Evolutionary conservation across 345 rosid genomes (phyloP).

Genomic region (Gossypium mustelinum): DNA sequence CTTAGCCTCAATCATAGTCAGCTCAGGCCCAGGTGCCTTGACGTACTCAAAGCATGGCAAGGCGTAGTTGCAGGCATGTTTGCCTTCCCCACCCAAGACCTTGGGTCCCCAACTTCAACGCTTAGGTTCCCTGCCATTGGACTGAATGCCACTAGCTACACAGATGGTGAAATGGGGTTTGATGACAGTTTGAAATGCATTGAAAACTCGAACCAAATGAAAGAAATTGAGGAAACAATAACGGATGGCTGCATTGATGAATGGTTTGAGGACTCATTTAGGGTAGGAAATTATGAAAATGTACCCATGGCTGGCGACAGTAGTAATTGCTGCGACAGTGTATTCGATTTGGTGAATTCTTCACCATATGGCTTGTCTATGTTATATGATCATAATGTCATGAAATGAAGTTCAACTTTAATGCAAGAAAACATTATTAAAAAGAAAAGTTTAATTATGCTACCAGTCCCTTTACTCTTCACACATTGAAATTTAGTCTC

Average conservation of each 20-base stretch:
- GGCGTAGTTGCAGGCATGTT: constrained; percentile 33
- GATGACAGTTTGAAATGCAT: background rate
- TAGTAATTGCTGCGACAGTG: background rate
- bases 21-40: constrained; percentile 36
- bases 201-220: background rate
- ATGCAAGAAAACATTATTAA: too few species aligned
- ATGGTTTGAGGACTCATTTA: constrained; percentile 26
- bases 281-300: constrained; percentile 7
- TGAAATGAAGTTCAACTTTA: background rate
- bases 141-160: background rate
- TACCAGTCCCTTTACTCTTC: too few species aligned
- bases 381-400: background rate
- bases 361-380: background rate
- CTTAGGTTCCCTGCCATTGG: constrained; percentile 14
- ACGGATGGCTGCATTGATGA: constrained; percentile 1
- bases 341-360: background rate
- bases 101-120: constrained; percentile 33
- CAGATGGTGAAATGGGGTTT: background rate
- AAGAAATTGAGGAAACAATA: background rate
- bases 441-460: too few species aligned
- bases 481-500: too few species aligned
- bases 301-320: background rate
- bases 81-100: constrained; percentile 2
- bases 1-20: background rate
- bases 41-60: constrained; percentile 43